A percentile compares a stretch with the other conserved stretches of the same genome.
Conservation (phyloP, 352 stramenopile species). For the Aphanomyces euteiches region DNA sequence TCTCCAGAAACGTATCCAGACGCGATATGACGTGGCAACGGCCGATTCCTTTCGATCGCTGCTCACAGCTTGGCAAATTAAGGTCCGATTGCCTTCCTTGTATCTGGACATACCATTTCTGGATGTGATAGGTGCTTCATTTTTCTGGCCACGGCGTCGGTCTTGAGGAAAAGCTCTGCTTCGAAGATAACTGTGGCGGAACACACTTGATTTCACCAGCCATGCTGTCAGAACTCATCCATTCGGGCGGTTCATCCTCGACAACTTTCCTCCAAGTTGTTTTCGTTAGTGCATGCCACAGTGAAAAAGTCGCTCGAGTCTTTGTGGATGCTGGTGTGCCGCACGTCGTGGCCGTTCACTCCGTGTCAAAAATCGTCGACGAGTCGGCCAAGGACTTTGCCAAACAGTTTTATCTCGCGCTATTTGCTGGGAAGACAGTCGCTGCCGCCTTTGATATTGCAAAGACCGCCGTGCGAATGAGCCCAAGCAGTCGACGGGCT, state of each 20-base stretch:
- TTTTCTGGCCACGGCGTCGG: conserved; percentile 76
- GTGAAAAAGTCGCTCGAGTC: conserved; percentile 77
- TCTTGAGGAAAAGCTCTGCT: conserved; percentile 58
- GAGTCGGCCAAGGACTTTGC: conserved; percentile 74
- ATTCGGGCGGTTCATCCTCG: conserved; percentile 41
- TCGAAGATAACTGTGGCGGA: conserved; percentile 68
- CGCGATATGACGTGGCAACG: conserved; percentile 75
- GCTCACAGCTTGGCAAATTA: conserved; percentile 72
- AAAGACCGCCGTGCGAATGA: conserved; percentile 57
- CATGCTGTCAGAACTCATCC: conserved; percentile 60
- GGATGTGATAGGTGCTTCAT: conserved; percentile 56
- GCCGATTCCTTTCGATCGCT: conserved; percentile 68
- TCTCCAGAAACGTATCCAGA: conserved; percentile 66
- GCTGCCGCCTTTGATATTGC: conserved; percentile 68
- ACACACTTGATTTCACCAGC: conserved; percentile 73
- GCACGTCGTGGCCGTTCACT: conserved; percentile 88
- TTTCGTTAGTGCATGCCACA: conserved; percentile 84
- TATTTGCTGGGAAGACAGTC: conserved; percentile 71
- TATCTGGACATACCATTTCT: background rate
- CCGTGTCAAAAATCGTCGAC: conserved; percentile 71
- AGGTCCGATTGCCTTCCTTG: conserved; percentile 3
- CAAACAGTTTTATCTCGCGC: conserved; percentile 80
- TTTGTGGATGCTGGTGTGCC: conserved; percentile 87
- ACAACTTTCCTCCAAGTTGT: conserved; percentile 48
- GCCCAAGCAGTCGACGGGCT: conserved; percentile 58